Evolutionary conservation across 768 basidiomycete species (phyloP), one percentile per base, ranked within the genome.

Genomic region (Scleroderma citrinum): DNA sequence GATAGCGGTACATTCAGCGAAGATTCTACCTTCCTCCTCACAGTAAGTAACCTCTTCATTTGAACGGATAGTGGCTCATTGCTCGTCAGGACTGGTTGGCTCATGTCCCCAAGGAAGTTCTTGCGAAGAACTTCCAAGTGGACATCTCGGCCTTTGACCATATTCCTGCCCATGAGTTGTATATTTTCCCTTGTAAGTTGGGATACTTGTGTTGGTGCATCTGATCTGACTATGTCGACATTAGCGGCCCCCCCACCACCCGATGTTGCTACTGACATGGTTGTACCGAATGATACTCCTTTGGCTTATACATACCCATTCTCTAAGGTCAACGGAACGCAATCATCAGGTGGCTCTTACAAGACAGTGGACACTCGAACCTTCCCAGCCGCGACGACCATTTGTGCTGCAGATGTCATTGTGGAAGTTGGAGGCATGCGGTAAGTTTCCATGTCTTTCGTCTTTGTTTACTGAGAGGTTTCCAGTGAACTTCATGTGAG

Each of bases 101-200:
- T 3, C 84, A 85, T 55, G 70, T 79, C 14, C 80, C 81, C 10
- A 70, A 74, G 53, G 71, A 75, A 39, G 77, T 81, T 0, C 64
- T 85, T 2, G 80, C 81, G 14, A 83, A 83, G 67, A 85, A 84
- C 61, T 85, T 85, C 59, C 73, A 76, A 32, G 59, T 71, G 6
- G 57, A 63, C 42, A 69, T 70, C 3, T 64, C 75, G 32, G 69
- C 73, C 3, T 82, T 82, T 49, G 71, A 81, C 49, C 69, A 78
- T 39, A 76, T 84, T 30, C 81, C 82, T 2, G 63, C 70, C 38
- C 54, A 62, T 3, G 75, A 80, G 54, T 62, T 83, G 17, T 83
- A 83, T 57, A 83, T 83, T 41, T 75, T 77, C 59, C 73, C 75
- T 44, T 47, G 72, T 72, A 56, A 17, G 67, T 55, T 3, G 4